Percentiles rank a stretch among this genome's conserved stretches.
These are phyloP conservation scores for Paraleonurus japonicus DNA, from an alignment of 257 asterid genomes.

Conservation along the genomic window DNA sequence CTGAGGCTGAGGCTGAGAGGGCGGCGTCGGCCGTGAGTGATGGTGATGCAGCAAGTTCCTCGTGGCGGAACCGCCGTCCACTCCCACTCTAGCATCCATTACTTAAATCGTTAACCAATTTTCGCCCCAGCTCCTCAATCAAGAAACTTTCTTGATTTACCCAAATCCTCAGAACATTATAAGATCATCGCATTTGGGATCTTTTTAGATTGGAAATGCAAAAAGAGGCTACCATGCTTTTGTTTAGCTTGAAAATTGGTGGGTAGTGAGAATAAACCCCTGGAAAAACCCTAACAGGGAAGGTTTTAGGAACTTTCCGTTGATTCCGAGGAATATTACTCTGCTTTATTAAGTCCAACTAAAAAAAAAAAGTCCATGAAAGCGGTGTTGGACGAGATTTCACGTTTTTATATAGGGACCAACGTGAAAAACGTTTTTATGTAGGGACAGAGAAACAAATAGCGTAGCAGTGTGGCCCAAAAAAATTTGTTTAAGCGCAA, in stretches of 20 bases:
- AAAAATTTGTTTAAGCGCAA: background rate
- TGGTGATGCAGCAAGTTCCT: conserved; percentile 56
- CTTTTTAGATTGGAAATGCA: background rate
- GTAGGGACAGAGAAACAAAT: background rate
- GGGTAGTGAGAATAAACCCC: conserved; percentile 30
- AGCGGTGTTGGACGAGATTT: background rate
- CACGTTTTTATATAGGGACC: background rate
- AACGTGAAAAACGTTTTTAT: background rate
- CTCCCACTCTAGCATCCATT: conserved; percentile 92
- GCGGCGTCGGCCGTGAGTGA: conserved; percentile 36
- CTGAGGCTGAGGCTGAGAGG: background rate
- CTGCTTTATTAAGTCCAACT: background rate
- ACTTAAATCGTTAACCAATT: conserved; percentile 3
- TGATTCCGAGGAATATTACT: conserved; percentile 33
- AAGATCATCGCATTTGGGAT: background rate
- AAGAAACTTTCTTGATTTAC: background rate
- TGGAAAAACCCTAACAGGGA: conserved; percentile 39
- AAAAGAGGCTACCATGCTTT: background rate
- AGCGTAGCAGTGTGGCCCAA: background rate
- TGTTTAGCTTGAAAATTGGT: background rate
- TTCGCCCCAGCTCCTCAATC: background rate
- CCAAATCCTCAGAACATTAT: conserved; percentile 5
- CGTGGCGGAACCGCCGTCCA: conserved; percentile 68
- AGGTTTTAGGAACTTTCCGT: background rate
- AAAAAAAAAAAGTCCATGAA: no score